Base-by-base conservation (phyloP, 768 basidiomycete genomes). In the Daedalea quercina region DNA sequence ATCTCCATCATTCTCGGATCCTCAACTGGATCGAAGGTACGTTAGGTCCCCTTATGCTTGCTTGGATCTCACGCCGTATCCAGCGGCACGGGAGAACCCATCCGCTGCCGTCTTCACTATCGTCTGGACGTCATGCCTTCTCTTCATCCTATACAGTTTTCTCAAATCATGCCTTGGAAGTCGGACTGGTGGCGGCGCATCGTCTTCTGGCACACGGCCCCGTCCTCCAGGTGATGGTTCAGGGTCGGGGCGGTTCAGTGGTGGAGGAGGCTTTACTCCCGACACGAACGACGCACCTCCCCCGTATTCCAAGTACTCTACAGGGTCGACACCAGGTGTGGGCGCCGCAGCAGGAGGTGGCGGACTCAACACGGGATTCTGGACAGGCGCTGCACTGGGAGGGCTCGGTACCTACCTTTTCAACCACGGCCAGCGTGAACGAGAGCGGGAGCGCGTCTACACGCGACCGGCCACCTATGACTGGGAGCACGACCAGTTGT, bases 361-460 rank as follows among this genome's bases (percentile, higher is more conserved):
- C 40, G 71, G 72, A 28, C 83, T 81, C 80, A 67, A 71, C 40
- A 85, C 87, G 11, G 91, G 91, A 2, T 94, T 95, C 65, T 94
- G 85, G 87, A 85, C 87, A 1, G 93, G 93, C 2, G 81, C 88
- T 7, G 79, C 81, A 0, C 61, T 87, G 1, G 94, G 90, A 7
- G 85, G 84, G 23, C 65, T 87, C 2, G 86, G 83, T 1, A 78
- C 81, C 24, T 79, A 79, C 55, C 60, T 82, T 2, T 71, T 75
- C 68, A 84, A 76, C 62, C 66, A 65, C 49, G 50, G 60, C 20
- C 56, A 53, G 41, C 60, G 57, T 24, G 28, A 31, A 31, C 28
- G 28, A 40, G 60, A 62, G 22, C 57, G 61, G 55, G 53, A 55
- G 50, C 54, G 56, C 47, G 28, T 68, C 67, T 41, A 60, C 60